Evolutionary conservation across 108 stramenopile genomes (phyloP).

Genomic region (Parietichytrium sp.): DNA sequence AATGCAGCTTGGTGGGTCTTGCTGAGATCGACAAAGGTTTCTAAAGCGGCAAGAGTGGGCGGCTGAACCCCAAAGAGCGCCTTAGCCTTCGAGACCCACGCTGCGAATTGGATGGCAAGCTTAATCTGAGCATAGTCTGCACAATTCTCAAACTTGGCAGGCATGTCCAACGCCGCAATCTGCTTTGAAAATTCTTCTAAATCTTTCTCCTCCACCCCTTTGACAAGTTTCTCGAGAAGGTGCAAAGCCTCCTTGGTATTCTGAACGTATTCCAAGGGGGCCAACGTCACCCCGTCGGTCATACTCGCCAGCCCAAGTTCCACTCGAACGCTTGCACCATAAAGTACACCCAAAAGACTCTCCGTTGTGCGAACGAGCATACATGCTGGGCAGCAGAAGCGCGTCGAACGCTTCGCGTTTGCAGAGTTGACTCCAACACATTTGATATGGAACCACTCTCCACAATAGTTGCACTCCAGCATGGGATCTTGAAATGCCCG

Average conservation of each 20-base stretch:
- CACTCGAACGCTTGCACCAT: not conserved
- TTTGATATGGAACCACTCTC: slow-evolving; percentile 19
- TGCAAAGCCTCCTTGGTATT: not conserved
- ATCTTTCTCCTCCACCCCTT: not conserved
- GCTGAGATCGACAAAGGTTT: not conserved
- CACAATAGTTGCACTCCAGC: not conserved
- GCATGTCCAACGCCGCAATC: not conserved
- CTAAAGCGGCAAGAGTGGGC: not conserved
- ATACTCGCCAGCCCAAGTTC: not conserved
- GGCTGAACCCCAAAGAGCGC: not conserved
- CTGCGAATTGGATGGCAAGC: not conserved
- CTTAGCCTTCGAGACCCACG: not conserved
- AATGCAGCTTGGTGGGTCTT: not conserved
- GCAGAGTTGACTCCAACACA: not conserved
- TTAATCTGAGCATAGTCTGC: not conserved
- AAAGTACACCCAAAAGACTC: not conserved
- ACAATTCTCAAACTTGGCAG: not conserved
- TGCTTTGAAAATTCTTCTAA: too few relatives aligned
- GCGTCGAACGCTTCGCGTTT: not conserved
- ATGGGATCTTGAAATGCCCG: not conserved
- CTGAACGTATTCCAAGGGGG: not conserved
- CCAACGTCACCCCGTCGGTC: not conserved
- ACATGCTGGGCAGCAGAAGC: not conserved
- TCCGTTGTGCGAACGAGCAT: not conserved
- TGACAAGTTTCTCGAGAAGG: not conserved